phyloP scores from a whole-genome alignment of 805 yeast species.

The Grigorovia yakushimaensis region DNA sequence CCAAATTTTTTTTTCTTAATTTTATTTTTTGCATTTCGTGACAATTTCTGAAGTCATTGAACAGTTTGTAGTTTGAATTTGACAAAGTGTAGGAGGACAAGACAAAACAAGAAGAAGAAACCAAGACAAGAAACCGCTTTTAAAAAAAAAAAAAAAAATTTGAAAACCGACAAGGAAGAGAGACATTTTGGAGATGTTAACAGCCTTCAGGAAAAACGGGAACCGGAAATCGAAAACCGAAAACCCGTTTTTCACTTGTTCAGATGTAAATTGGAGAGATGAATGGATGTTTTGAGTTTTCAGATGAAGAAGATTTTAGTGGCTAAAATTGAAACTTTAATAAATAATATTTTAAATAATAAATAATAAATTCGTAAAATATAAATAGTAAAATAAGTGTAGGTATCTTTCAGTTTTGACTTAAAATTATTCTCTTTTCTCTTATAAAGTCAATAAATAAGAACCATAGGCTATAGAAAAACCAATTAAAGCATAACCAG shows the following conservation, averaged over 20 bases:
- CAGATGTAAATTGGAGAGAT: too few species aligned
- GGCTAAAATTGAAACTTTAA: too few species aligned
- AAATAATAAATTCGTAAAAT: too few species aligned
- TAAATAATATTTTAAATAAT: too few species aligned
- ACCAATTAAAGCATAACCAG: constrained; percentile 80
- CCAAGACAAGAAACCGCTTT: not conserved
- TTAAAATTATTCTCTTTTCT: not conserved
- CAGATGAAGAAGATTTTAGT: too few species aligned
- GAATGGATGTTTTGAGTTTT: too few species aligned
- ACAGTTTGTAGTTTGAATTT: not conserved
- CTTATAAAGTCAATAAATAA: constrained; percentile 33
- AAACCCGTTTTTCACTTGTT: too few species aligned
- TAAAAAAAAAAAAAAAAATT: too few species aligned
- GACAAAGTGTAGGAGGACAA: not conserved
- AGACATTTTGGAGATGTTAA: too few species aligned
- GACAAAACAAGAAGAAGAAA: not conserved
- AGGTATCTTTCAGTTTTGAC: not conserved
- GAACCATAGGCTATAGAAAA: constrained; percentile 48
- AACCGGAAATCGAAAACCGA: too few species aligned
- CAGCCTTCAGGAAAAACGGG: too few species aligned
- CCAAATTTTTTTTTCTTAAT: not conserved
- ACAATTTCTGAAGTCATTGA: not conserved
- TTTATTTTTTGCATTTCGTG: not conserved
- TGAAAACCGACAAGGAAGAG: not conserved
- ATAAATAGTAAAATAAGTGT: too few species aligned